phyloP scores from a whole-genome alignment of 1,139 yeast genomes.

The Pichia sp. region DNA sequence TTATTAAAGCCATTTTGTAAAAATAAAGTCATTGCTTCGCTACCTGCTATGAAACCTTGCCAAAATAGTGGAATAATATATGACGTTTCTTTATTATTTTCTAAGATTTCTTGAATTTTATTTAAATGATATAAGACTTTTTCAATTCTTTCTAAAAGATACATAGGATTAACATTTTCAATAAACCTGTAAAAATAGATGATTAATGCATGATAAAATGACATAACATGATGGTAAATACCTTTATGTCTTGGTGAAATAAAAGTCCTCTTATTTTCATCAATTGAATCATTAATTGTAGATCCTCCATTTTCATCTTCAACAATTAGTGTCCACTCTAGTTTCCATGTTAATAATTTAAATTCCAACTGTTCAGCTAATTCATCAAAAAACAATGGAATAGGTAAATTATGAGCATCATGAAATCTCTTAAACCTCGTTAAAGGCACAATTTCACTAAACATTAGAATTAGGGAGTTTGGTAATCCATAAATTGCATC shows the following conservation, averaged over 20 bases:
- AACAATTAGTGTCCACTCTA: constrained; percentile 50
- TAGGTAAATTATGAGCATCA: constrained; percentile 29
- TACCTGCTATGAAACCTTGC: constrained; percentile 89
- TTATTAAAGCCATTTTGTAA: constrained; percentile 62
- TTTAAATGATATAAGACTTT: constrained; percentile 61
- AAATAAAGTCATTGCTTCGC: constrained; percentile 59
- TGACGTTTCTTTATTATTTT: constrained; percentile 33
- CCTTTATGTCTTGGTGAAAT: constrained; percentile 60
- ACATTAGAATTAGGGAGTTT: constrained; percentile 64
- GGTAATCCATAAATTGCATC: constrained; percentile 84
- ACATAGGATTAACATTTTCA: constrained; percentile 44
- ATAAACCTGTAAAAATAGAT: constrained; percentile 73
- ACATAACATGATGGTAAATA: constrained; percentile 74
- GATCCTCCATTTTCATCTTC: constrained; percentile 19
- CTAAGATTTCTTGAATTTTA: constrained; percentile 51
- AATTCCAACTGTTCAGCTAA: constrained; percentile 45
- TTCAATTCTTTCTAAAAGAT: constrained; percentile 53
- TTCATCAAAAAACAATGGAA: constrained; percentile 41
- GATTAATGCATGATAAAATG: constrained; percentile 67
- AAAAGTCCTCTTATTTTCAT: constrained; percentile 30
- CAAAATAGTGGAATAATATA: constrained; percentile 74
- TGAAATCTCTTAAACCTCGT: constrained; percentile 57
- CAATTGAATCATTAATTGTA: constrained; percentile 25
- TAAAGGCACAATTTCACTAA: constrained; percentile 63
- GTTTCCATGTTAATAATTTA: constrained; percentile 55